These are phyloP conservation scores for Solanum rostratum DNA, from an alignment of 257 asterid species.

Conservation along the genomic window DNA sequence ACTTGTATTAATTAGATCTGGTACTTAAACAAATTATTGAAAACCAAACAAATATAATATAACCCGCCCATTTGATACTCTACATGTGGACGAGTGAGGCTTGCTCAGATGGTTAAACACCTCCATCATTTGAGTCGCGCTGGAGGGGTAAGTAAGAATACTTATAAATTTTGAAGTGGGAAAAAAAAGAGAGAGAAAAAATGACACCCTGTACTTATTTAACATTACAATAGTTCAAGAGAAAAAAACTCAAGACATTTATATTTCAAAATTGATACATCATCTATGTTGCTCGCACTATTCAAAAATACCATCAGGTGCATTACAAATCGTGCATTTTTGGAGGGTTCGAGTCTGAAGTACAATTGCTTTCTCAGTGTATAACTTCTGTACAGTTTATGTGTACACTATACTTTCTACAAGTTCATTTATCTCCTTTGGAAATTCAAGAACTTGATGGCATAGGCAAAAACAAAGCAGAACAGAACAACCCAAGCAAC, in stretches of 20 bases:
- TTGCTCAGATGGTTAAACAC: too few relatives aligned
- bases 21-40: too few relatives aligned
- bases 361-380: neutral
- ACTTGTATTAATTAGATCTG: too few relatives aligned
- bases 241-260: neutral
- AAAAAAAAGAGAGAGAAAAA: too few relatives aligned
- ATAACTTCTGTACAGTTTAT: neutral
- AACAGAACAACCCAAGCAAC: conserved; percentile 29
- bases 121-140: too few relatives aligned
- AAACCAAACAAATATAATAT: too few relatives aligned
- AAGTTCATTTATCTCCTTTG: conserved; percentile 23
- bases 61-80: too few relatives aligned
- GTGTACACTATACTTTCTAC: neutral
- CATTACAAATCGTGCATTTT: neutral
- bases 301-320: neutral
- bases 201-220: neutral
- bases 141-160: too few relatives aligned
- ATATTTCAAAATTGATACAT: neutral
- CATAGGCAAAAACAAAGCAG: conserved; percentile 20
- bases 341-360: neutral
- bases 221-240: neutral
- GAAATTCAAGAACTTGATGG: conserved; percentile 38
- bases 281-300: neutral
- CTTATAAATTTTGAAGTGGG: too few relatives aligned
- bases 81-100: too few relatives aligned